A percentile compares a stretch with the other conserved stretches of the same genome.
Conservation (phyloP, 371 early-diverging fungal species). For the Haplosporangium sp. region DNA sequence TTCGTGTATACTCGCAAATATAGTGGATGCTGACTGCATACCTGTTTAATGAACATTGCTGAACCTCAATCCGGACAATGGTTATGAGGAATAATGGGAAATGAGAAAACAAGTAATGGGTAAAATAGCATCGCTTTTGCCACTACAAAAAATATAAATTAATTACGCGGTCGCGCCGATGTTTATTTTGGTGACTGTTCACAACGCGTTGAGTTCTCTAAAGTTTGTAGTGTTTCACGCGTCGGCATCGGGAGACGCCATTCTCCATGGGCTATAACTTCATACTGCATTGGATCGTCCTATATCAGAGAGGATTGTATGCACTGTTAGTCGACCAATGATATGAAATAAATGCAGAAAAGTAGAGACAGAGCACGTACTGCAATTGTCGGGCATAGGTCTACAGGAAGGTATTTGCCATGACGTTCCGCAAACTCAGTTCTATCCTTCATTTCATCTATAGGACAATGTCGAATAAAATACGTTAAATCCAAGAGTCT, state of each 20-base stretch:
- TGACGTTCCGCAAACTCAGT: constrained; percentile 38
- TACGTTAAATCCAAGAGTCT: background rate
- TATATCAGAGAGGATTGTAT: background rate
- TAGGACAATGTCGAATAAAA: background rate
- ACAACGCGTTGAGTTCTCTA: constrained; percentile 11
- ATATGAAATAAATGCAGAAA: background rate
- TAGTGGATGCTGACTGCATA: background rate
- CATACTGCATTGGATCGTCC: constrained; percentile 37
- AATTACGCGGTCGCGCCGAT: constrained; percentile 2
- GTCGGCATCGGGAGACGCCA: constrained; percentile 51
- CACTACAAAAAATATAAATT: constrained; percentile 15
- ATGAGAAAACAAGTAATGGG: background rate
- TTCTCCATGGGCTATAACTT: constrained; percentile 40
- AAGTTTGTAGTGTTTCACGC: constrained; percentile 30
- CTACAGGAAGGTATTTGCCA: constrained; percentile 43
- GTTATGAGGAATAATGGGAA: background rate
- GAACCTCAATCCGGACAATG: background rate
- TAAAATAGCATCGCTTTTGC: constrained; percentile 8
- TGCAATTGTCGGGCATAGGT: constrained; percentile 47
- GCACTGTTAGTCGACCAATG: background rate
- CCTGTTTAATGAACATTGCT: constrained; percentile 56
- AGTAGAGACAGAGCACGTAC: constrained; percentile 9
- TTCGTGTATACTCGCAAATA: too few relatives aligned
- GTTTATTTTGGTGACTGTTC: background rate
- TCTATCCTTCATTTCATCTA: constrained; percentile 29